Evolutionary conservation across 192 early-diverging fungal genomes (phyloP).

Genomic region (Dispira parvispora): DNA sequence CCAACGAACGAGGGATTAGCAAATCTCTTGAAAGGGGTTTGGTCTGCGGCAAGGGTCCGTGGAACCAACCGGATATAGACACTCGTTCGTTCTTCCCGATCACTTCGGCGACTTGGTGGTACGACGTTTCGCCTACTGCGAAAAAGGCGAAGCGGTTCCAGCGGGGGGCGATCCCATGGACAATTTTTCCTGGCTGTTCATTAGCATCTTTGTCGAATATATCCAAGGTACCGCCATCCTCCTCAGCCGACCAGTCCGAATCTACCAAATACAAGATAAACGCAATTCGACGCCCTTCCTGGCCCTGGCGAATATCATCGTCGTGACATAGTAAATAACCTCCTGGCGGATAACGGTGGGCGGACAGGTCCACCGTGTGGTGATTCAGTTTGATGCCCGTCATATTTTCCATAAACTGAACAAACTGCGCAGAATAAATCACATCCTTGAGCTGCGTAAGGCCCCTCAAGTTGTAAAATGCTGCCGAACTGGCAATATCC

Average conservation of each 20-base stretch:
- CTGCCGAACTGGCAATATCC: conserved; percentile 27
- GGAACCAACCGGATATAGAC: conserved; percentile 52
- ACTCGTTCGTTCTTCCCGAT: conserved; percentile 21
- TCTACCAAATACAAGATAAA: conserved; percentile 59
- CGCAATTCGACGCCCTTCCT: conserved; percentile 37
- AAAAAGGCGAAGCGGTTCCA: conserved; percentile 44
- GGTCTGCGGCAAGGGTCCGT: conserved; percentile 24
- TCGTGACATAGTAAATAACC: conserved; percentile 55
- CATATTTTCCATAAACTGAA: conserved; percentile 35
- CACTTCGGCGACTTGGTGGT: conserved; percentile 42
- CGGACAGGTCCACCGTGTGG: conserved; percentile 41
- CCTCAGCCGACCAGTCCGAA: conserved; percentile 36
- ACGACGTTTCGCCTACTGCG: conserved; percentile 35
- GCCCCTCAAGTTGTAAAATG: conserved; percentile 15
- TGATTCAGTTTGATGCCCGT: conserved; percentile 44
- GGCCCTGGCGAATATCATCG: conserved; percentile 49
- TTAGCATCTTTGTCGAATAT: conserved; percentile 33
- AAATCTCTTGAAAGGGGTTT: not conserved
- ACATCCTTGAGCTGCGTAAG: conserved; percentile 34
- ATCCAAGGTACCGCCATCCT: conserved; percentile 43
- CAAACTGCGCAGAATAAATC: conserved; percentile 41
- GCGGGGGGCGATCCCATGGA: conserved; percentile 27
- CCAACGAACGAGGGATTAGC: conserved; percentile 10
- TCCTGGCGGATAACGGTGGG: conserved; percentile 41
- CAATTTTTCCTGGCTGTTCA: conserved; percentile 28